Conservation (phyloP, 805 yeast species). For the Kazachstania martiniae region DNA sequence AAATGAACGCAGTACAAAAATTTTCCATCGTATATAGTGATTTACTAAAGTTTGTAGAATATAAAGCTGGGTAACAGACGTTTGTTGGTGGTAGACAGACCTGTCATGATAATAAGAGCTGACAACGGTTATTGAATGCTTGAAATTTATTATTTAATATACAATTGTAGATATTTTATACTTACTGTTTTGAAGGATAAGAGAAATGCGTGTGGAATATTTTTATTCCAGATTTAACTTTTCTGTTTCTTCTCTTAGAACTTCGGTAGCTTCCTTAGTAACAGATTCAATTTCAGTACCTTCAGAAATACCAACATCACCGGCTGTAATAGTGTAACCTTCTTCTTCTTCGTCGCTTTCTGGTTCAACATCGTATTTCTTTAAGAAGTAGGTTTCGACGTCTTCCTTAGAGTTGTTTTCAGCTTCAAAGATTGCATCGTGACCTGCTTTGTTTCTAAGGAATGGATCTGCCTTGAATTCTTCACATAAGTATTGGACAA, state of each 20-base stretch:
- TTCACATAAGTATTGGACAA: slow-evolving; percentile 62
- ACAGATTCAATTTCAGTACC: slow-evolving; percentile 43
- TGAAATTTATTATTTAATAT: too few species aligned
- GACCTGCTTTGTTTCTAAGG: slow-evolving; percentile 58
- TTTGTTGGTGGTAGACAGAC: too few species aligned
- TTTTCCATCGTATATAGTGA: too few species aligned
- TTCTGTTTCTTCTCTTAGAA: slow-evolving; percentile 24
- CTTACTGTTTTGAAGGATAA: too few species aligned
- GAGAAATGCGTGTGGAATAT: too few species aligned
- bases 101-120: too few species aligned
- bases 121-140: too few species aligned
- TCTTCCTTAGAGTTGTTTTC: slow-evolving; percentile 67
- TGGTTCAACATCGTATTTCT: slow-evolving; percentile 59
- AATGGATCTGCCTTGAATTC: slow-evolving; percentile 74
- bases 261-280: slow-evolving; percentile 38
- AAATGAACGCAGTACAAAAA: too few species aligned
- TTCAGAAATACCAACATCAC: slow-evolving; percentile 32
- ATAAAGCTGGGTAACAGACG: too few species aligned
- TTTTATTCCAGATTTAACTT: too few species aligned
- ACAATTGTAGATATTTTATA: too few species aligned
- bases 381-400: slow-evolving; percentile 67
- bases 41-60: too few species aligned
- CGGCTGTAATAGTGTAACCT: slow-evolving; percentile 28
- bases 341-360: slow-evolving; percentile 42
- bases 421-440: slow-evolving; percentile 84